These are phyloP conservation scores for Eucommia ulmoides DNA, from an alignment of 257 asterid species.

Conservation along the genomic window DNA sequence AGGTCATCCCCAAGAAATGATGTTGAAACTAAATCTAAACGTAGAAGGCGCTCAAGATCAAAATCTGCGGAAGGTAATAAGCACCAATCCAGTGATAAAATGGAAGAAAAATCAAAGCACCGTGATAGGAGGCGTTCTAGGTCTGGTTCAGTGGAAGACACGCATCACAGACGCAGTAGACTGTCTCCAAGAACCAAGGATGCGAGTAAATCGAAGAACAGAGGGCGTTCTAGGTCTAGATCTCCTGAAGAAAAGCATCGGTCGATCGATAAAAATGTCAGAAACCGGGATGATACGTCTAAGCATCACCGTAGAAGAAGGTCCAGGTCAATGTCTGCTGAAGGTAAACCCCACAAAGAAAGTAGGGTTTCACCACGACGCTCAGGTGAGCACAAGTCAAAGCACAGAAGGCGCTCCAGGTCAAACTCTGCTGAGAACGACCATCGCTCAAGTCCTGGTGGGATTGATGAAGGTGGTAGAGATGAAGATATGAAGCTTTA, in stretches of 20 bases:
- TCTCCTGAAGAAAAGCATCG: conserved; percentile 3
- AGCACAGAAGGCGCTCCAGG: conserved; percentile 1
- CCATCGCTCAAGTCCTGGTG: conserved; percentile 9
- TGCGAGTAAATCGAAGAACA: not conserved
- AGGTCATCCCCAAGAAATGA: conserved; percentile 45
- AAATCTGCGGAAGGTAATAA: conserved; percentile 52
- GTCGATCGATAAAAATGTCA: not conserved
- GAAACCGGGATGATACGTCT: not conserved
- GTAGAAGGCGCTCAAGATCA: conserved; percentile 62
- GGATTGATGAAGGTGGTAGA: conserved; percentile 24
- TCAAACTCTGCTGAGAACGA: not conserved
- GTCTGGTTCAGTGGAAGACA: not conserved
- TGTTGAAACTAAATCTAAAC: conserved; percentile 44
- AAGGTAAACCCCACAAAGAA: not conserved
- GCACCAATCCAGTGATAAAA: conserved; percentile 34
- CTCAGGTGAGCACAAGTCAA: not conserved
- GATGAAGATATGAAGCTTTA: conserved; percentile 26
- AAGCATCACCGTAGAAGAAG: conserved; percentile 10
- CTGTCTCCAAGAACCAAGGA: not conserved
- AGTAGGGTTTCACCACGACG: not conserved
- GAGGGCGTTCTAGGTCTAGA: not conserved
- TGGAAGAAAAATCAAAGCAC: conserved; percentile 38
- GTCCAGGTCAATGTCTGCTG: conserved; percentile 19
- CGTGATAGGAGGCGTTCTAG: conserved; percentile 41
- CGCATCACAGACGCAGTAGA: not conserved